Evolutionary conservation across 2,329 filamentous ascomycete genomes (phyloP), one percentile per base, ranked within the genome.

Genomic region (Neospermospora avenae): DNA sequence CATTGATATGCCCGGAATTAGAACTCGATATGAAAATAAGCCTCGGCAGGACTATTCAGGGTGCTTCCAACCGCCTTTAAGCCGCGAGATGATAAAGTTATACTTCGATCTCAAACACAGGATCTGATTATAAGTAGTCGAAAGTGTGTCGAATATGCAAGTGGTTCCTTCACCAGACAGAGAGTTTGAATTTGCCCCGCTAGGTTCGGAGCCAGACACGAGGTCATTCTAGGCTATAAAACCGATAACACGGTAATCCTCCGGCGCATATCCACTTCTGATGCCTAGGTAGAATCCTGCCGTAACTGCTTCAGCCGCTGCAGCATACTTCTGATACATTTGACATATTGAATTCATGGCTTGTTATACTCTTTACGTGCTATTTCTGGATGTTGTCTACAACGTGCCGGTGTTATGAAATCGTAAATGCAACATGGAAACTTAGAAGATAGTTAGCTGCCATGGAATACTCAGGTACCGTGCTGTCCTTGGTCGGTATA

Each of bases 241-340:
- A 61, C 59, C 57, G 56, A 46, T 60, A 61, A 53, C 28, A 37
- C 52, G 57, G 56, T 63, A 63, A 63, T 60, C 35, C 56, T 61
- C 56, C 59, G 54, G 54, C 48, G 25, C 37, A 31, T 35, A n/a
- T 24, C 55, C 52, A 48, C 41, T 46, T 39, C 44, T 14, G 16
- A 8, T 39, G 11, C 11, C 55, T 46, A 14, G 22, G 44, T 46
- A 14, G 22, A 44, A 3, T 18, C 31, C 28, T 31, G 14, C 49
- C 53, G 44, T 45, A 35, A 39, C 41, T 16, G n/a, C 18, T 37
- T 56, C 14, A 18, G 28, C 16, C n/a, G 28, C n/a, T 49, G 16
- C 20, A 34, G n/a, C 14, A 18, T 49, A n/a, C 46, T 7, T 49
- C 45, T 49, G 28, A 18, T 49, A 34, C 28, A 34, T 51, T 28